Conservation (phyloP, 2,329 filamentous ascomycete genomes). For the Aspergillus floridensis region DNA sequence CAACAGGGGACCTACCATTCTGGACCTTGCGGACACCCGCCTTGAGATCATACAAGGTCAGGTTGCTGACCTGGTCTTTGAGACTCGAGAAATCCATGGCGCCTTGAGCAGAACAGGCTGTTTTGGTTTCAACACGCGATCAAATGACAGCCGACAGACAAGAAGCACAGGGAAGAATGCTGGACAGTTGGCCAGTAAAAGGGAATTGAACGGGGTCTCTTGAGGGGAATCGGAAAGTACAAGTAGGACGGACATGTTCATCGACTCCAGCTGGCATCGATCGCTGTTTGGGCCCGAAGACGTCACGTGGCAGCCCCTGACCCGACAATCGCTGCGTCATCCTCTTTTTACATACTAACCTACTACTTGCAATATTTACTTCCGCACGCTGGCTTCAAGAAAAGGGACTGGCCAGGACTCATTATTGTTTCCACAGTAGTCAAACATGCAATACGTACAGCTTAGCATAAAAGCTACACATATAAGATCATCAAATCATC, state of each 20-base stretch:
- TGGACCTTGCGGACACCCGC: constrained; percentile 92
- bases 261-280: constrained; percentile 26
- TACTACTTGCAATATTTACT: background rate
- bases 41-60: constrained; percentile 93
- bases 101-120: constrained; percentile 10
- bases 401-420: no score
- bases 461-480: constrained; percentile 7
- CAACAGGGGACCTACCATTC: constrained; percentile 68
- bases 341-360: background rate
- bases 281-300: constrained; percentile 19
- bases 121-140: constrained; percentile 9
- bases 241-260: constrained; percentile 11
- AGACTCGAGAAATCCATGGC: constrained; percentile 82
- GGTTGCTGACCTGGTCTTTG: constrained; percentile 82
- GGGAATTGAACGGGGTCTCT: constrained; percentile 4
- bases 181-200: constrained; percentile 8
- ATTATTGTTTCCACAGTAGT: background rate
- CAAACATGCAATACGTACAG: background rate
- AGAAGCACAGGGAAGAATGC: constrained; percentile 1
- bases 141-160: constrained; percentile 9
- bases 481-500: constrained; percentile 25
- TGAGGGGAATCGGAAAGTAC: constrained; percentile 11
- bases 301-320: constrained; percentile 36
- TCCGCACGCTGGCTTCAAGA: no score
- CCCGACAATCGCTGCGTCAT: background rate